These are phyloP conservation scores for Elaeagnus macrophylla DNA, from an alignment of 306 rosid species.

Conservation along the genomic window DNA sequence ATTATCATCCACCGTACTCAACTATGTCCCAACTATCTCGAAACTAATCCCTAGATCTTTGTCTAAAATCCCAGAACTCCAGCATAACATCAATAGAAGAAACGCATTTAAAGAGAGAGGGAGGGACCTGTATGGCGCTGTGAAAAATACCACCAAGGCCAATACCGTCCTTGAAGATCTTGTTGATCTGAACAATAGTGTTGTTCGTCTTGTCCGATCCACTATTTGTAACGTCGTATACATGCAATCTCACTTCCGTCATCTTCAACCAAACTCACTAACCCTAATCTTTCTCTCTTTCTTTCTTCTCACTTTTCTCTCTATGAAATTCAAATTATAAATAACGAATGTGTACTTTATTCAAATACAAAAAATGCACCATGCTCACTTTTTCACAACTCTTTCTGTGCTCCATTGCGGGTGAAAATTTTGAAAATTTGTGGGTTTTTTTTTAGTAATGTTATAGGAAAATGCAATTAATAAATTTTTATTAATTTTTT, in stretches of 20 bases:
- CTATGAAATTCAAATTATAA: conserved; percentile 3
- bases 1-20: neutral
- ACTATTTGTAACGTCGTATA: conserved; percentile 93
- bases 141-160: conserved; percentile 97
- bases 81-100: conserved; percentile 11
- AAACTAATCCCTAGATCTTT: conserved; percentile 28
- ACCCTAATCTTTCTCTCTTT: no score
- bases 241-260: conserved; percentile 77
- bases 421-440: no score
- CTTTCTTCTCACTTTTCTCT: no score
- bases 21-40: conserved; percentile 2
- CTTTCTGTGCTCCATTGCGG: no score
- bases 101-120: neutral
- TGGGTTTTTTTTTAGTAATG: no score
- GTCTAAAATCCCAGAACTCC: conserved; percentile 10
- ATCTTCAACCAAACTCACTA: conserved; percentile 19
- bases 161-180: conserved; percentile 96
- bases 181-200: conserved; percentile 92
- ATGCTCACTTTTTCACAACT: no score
- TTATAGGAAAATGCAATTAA: no score
- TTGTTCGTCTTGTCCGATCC: conserved; percentile 95
- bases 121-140: conserved; percentile 57
- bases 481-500: no score
- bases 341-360: no score
- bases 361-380: no score